These are phyloP conservation scores for Acacia pycnantha DNA, from an alignment of 331 rosid species.

Conservation along the genomic window DNA sequence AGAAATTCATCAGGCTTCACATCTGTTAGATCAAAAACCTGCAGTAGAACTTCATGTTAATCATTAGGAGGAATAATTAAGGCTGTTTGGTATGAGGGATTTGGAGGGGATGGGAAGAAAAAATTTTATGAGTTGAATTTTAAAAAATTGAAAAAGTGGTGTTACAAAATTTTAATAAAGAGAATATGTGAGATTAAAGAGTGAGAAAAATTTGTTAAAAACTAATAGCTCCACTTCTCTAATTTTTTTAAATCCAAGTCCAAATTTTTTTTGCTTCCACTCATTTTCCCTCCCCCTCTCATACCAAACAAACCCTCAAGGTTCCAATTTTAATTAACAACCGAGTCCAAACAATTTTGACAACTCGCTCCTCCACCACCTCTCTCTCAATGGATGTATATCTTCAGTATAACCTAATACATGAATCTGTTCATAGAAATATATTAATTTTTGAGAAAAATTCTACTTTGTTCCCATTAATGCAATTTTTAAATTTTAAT, in stretches of 20 bases:
- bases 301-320: neutral
- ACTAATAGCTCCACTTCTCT: no score
- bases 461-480: neutral
- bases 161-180: no score
- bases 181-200: no score
- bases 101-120: no score
- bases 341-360: neutral
- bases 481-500: neutral
- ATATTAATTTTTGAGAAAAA: neutral
- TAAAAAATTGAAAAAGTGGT: no score
- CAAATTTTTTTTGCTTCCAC: no score
- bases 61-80: neutral
- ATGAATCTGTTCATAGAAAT: neutral
- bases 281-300: no score
- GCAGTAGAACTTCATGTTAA: slow-evolving; percentile 30
- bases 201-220: no score
- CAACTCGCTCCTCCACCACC: neutral
- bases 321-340: neutral
- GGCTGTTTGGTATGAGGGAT: no score
- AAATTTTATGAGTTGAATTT: no score
- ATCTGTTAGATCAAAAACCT: slow-evolving; percentile 81
- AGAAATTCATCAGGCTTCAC: slow-evolving; percentile 92
- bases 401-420: neutral
- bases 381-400: neutral
- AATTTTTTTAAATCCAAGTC: no score